Percentiles rank a stretch among this genome's conserved stretches.
Evolutionary conservation across 345 rosid species (phyloP).

Genomic region (Linum tenue): DNA sequence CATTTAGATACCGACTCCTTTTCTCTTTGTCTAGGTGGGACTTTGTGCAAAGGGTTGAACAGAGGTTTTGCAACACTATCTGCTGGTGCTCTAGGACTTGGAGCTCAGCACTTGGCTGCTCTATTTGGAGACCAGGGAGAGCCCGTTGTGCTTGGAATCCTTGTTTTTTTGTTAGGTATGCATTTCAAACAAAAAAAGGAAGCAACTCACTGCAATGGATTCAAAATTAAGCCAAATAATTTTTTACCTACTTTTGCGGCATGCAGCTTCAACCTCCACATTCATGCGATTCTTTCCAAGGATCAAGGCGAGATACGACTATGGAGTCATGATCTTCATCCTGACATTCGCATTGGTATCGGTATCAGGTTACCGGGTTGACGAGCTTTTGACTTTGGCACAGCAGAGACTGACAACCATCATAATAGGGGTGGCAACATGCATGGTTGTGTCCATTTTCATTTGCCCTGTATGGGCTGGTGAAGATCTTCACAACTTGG

Average conservation of each 20-base stretch:
- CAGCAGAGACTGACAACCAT: slow-evolving; percentile 18
- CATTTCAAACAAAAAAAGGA: not conserved
- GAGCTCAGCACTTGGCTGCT: slow-evolving; percentile 56
- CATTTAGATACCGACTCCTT: not conserved
- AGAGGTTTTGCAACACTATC: slow-evolving; percentile 59
- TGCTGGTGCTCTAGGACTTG: slow-evolving; percentile 54
- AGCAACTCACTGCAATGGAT: not conserved
- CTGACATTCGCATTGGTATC: slow-evolving; percentile 66
- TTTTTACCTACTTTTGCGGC: not conserved
- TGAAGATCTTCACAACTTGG: slow-evolving; percentile 21
- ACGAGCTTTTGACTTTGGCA: slow-evolving; percentile 15
- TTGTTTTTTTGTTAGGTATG: slow-evolving; percentile 56
- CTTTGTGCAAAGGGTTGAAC: slow-evolving; percentile 45
- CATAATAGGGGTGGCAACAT: slow-evolving; percentile 18
- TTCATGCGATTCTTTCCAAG: slow-evolving; percentile 64
- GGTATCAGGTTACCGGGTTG: slow-evolving; percentile 38
- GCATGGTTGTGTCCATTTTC: slow-evolving; percentile 17
- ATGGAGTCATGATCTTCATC: slow-evolving; percentile 62
- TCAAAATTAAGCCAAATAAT: no score
- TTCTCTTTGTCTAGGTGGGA: slow-evolving; percentile 17
- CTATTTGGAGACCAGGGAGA: slow-evolving; percentile 43
- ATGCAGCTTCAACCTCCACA: slow-evolving; percentile 51
- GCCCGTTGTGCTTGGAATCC: slow-evolving; percentile 55
- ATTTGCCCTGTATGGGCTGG: slow-evolving; percentile 29
- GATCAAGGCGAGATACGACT: slow-evolving; percentile 78